Evolutionary conservation across 148 eudicot genomes (phyloP).

Genomic region (Amaranthus palmeri): DNA sequence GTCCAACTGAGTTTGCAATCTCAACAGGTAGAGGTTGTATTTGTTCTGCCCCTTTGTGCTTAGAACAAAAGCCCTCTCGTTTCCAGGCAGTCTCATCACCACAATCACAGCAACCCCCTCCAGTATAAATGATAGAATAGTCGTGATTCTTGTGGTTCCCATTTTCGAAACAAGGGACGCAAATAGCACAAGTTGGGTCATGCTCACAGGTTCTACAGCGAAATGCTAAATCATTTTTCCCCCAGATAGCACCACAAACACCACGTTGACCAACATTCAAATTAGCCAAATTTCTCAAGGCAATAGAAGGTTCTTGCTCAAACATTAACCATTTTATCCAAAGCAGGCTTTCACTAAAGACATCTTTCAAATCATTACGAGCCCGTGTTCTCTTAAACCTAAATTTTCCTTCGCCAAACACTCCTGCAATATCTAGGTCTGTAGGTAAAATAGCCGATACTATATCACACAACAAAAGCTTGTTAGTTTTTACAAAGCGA

Average conservation of each 20-base stretch:
- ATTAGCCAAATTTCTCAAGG: slow-evolving; percentile 44
- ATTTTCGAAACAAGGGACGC: slow-evolving; percentile 93
- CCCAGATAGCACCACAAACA: slow-evolving; percentile 98
- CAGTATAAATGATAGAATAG: slow-evolving; percentile 85
- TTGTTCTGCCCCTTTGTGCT: slow-evolving; percentile 92
- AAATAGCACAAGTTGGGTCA: slow-evolving; percentile 99
- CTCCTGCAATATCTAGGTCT: slow-evolving; percentile 50
- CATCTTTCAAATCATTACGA: slow-evolving; percentile 33
- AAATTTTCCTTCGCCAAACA: slow-evolving; percentile 24
- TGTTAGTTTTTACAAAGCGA: slow-evolving; percentile 46
- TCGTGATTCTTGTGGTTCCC: slow-evolving; percentile 92
- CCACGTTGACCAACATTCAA: slow-evolving; percentile 69
- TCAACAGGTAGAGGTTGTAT: slow-evolving; percentile 78
- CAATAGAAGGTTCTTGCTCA: slow-evolving; percentile 58
- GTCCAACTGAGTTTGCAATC: slow-evolving; percentile 60
- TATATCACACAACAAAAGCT: slow-evolving; percentile 32
- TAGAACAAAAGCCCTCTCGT: slow-evolving; percentile 91
- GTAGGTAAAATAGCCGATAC: slow-evolving; percentile 61
- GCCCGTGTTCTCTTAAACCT: slow-evolving; percentile 23
- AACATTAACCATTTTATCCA: slow-evolving; percentile 99
- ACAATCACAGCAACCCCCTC: slow-evolving; percentile 99
- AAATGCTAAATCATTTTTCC: slow-evolving; percentile 83
- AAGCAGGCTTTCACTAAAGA: slow-evolving; percentile 57
- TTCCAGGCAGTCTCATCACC: slow-evolving; percentile 99
- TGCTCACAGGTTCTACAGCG: slow-evolving; percentile 96